phyloP scores from a whole-genome alignment of 2,329 filamentous ascomycete genomes.

The Colletotrichum limetticola region DNA sequence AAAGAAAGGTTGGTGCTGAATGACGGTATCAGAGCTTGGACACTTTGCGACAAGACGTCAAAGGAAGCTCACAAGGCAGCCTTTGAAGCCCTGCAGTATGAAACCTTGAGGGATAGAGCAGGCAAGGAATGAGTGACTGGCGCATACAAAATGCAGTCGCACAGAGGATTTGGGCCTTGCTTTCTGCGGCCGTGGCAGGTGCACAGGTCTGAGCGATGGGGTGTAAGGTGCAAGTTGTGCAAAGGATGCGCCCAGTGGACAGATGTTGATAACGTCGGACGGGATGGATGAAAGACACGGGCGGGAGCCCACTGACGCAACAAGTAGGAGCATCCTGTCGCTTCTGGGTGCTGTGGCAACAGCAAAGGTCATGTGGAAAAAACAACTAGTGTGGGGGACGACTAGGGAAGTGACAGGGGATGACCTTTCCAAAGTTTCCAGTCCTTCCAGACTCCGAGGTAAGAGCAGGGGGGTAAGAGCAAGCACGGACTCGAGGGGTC shows the following conservation, averaged over 20 bases:
- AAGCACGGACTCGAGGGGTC: background rate
- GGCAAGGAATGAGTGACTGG: background rate
- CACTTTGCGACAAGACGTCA: conserved; percentile 26
- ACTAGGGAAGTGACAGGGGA: background rate
- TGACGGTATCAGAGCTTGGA: conserved; percentile 13
- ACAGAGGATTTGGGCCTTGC: conserved; percentile 20
- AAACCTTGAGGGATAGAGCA: background rate
- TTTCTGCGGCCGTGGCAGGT: conserved; percentile 29
- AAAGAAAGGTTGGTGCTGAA: background rate
- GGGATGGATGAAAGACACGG: background rate
- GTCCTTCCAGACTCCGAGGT: background rate
- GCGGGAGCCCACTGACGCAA: conserved; percentile 44
- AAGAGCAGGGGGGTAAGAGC: conserved; percentile 1
- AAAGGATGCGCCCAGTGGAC: conserved; percentile 21
- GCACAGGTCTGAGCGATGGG: conserved; percentile 22
- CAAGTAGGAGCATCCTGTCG: conserved; percentile 37
- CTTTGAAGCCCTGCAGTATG: background rate
- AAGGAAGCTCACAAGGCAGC: conserved; percentile 9
- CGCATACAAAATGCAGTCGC: conserved; percentile 4
- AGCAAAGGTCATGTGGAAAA: conserved; percentile 32
- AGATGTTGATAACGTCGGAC: conserved; percentile 29
- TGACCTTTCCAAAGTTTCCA: background rate
- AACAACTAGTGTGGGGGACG: conserved; percentile 30
- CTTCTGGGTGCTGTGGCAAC: conserved; percentile 51
- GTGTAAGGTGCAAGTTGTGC: conserved; percentile 28